Evolutionary conservation across 148 eudicot genomes (phyloP), one percentile per base, ranked within the genome.

Genomic region (Fallopia convolvulus): DNA sequence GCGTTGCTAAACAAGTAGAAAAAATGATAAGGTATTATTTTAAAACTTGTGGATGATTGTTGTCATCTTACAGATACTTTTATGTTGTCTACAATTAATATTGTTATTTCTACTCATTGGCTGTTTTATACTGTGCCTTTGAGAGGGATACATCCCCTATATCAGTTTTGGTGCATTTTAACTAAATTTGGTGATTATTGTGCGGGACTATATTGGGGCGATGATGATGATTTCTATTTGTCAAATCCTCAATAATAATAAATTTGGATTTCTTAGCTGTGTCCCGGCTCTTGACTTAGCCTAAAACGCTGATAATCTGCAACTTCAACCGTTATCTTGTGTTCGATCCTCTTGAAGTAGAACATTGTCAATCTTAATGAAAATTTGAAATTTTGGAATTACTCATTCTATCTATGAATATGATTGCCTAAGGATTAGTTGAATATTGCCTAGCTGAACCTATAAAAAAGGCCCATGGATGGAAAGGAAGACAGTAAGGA

Each of bases 1-100:
- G 98, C 84, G 95, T 96, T 46, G 99, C 99, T n/a, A 96, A 96
- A 92, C 99, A 96, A 85, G 99, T 96, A 70, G 99, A 93, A 88
- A 96, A 91, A 88, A 93, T 96, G 98, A 87, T 96, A 85, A 93
- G 99, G 99, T 96, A 89, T 74, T 66, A 65, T 72, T 60, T 68
- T 12, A 47, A 72, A 12, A 47, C 65, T 8, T 21, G 52, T 15
- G 17, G 52, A 48, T 48, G 14, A 10, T 48, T 9, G 12, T 7
- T 48, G 12, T 12, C 15, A 48, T 48, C 52, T 48, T 7, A 48
- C 52, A 7, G 12, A 48, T 9, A 3, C 58, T n/a, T 52, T 15
- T 52, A 15, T n/a, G 47, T 9, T 61, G 68, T 26, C 70, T 26
- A 30, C 44, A 1, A 13, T 68, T 12, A 14, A 13, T 58, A 58